Conservation (phyloP, 345 rosid species). For the Jatropha curcas region DNA sequence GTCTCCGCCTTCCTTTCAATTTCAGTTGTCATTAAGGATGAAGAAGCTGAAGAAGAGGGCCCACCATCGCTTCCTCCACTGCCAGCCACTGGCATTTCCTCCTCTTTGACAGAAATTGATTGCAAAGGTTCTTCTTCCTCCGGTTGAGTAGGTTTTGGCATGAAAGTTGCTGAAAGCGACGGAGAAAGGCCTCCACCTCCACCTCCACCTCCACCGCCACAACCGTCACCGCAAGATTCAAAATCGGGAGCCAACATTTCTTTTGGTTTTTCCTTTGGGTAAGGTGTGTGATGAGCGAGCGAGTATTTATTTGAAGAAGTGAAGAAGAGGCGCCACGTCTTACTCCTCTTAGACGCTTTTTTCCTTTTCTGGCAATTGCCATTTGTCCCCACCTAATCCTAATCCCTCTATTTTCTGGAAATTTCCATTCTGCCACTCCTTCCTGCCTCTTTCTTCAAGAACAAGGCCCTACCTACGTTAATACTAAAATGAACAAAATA, state of each 20-base stretch:
- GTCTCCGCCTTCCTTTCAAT: background rate
- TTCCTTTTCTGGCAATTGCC: background rate
- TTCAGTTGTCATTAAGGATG: background rate
- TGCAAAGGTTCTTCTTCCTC: background rate
- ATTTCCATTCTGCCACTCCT: background rate
- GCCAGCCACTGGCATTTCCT: background rate
- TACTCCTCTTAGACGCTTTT: background rate
- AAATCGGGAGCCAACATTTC: constrained; percentile 23
- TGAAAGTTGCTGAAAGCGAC: background rate
- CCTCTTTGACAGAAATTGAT: background rate
- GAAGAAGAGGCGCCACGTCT: background rate
- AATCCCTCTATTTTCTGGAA: background rate
- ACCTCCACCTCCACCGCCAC: background rate
- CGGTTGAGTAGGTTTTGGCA: background rate
- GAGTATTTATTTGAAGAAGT: background rate
- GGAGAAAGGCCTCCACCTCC: background rate
- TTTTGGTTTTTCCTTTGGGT: background rate
- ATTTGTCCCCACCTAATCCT: background rate
- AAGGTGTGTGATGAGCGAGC: background rate
- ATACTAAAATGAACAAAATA: background rate
- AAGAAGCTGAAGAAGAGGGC: constrained; percentile 1
- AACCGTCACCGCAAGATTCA: constrained; percentile 16
- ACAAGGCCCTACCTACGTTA: background rate
- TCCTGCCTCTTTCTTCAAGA: background rate
- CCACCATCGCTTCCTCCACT: background rate